phyloP scores from a whole-genome alignment of 1,139 yeast genomes.

The Candida dubliniensis region DNA sequence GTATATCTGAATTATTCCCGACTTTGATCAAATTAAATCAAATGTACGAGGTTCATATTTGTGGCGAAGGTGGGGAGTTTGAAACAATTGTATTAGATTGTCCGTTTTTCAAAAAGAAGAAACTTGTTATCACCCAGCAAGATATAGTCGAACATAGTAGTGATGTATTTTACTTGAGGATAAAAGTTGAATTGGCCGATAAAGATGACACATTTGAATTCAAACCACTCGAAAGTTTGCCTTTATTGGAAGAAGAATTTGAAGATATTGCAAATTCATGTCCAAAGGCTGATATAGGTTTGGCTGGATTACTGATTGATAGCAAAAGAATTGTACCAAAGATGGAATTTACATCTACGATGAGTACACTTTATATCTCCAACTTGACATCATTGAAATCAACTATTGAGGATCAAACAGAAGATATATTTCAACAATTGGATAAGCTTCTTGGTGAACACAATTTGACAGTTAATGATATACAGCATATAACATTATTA shows the following conservation, averaged over 20 bases:
- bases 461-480: constrained; percentile 33
- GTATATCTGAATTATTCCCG: constrained; percentile 62
- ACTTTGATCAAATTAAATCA: constrained; percentile 57
- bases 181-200: constrained; percentile 42
- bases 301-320: not conserved
- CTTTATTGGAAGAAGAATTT: constrained; percentile 52
- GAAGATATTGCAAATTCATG: constrained; percentile 23
- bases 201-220: constrained; percentile 29
- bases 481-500: constrained; percentile 60
- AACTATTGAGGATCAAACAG: constrained; percentile 44
- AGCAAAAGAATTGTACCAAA: constrained; percentile 9
- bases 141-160: constrained; percentile 48
- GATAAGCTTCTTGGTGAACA: constrained; percentile 26
- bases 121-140: constrained; percentile 45
- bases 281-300: constrained; percentile 3
- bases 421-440: constrained; percentile 49
- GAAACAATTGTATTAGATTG: constrained; percentile 91
- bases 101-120: constrained; percentile 65
- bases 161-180: constrained; percentile 66
- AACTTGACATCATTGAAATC: constrained; percentile 38
- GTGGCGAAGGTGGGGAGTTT: constrained; percentile 99
- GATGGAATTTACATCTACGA: constrained; percentile 12
- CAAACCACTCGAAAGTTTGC: constrained; percentile 39
- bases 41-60: constrained; percentile 80
- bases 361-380: constrained; percentile 46